These are phyloP conservation scores for Powellomyces hirtus DNA, from an alignment of 192 early-diverging fungal species.

Conservation along the genomic window DNA sequence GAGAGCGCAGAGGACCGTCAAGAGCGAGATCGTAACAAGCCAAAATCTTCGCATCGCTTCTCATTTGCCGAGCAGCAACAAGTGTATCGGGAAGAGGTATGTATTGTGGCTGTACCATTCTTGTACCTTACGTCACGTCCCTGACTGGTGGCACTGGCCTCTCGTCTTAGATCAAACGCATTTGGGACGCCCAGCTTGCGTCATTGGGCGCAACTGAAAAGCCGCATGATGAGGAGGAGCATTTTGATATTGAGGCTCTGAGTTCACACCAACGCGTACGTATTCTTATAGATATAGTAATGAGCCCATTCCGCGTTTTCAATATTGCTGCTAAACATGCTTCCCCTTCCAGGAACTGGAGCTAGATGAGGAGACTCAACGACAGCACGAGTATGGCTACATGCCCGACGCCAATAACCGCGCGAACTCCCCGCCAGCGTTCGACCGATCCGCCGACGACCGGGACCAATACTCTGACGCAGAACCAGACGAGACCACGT, in stretches of 20 bases:
- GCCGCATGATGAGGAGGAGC: constrained; percentile 57
- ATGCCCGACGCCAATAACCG: not conserved
- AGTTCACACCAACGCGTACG: not conserved
- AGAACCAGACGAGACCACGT: constrained; percentile 1
- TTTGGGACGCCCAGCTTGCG: constrained; percentile 86
- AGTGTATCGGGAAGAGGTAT: constrained; percentile 92
- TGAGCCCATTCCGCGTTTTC: no score
- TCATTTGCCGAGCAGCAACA: constrained; percentile 88
- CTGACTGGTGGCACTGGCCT: not conserved
- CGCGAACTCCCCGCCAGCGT: constrained; percentile 25
- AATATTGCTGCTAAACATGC: no score
- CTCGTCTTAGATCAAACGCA: constrained; percentile 72
- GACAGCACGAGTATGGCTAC: constrained; percentile 24
- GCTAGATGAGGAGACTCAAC: constrained; percentile 33
- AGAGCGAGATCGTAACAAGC: constrained; percentile 19
- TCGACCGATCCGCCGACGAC: not conserved
- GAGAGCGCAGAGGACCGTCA: constrained; percentile 76
- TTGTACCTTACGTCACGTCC: constrained; percentile 36
- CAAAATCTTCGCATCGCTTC: constrained; percentile 39
- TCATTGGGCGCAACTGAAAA: constrained; percentile 59
- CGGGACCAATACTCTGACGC: not conserved
- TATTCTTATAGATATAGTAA: no score
- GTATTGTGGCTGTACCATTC: no score
- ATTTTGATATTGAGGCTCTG: constrained; percentile 28
- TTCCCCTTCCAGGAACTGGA: constrained; percentile 33